A percentile compares a stretch with the other conserved stretches of the same genome.
phyloP scores from a whole-genome alignment of 2,329 filamentous ascomycete genomes.

The Leptographium procerum region DNA sequence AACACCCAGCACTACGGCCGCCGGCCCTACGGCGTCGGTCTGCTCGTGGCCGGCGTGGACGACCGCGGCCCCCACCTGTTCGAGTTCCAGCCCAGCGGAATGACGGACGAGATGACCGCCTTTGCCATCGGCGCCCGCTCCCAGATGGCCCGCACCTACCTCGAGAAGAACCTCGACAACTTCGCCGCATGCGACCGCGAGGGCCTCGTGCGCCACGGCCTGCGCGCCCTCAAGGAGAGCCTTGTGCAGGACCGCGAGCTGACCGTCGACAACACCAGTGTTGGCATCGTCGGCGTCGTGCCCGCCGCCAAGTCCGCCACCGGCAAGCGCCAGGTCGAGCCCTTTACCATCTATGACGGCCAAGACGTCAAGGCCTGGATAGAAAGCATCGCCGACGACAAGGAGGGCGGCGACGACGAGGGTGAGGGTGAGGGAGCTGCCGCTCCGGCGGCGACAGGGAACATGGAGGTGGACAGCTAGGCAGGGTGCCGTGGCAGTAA shows the following conservation, averaged over 20 bases:
- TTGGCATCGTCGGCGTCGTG: constrained; percentile 65
- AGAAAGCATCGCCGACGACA: constrained; percentile 55
- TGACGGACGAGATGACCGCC: constrained; percentile 95
- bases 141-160: constrained; percentile 95
- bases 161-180: constrained; percentile 80
- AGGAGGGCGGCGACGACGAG: constrained; percentile 34
- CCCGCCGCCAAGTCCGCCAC: constrained; percentile 42
- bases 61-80: constrained; percentile 91
- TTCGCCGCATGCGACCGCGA: constrained; percentile 70
- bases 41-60: constrained; percentile 88
- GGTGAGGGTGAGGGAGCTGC: constrained; percentile 27
- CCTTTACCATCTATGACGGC: constrained; percentile 84
- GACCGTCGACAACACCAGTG: constrained; percentile 91
- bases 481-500: background rate
- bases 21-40: constrained; percentile 88
- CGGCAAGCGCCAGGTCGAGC: constrained; percentile 52
- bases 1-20: constrained; percentile 98
- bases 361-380: constrained; percentile 78
- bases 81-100: constrained; percentile 92
- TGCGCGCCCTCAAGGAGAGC: constrained; percentile 88
- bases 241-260: constrained; percentile 95
- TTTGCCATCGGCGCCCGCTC: constrained; percentile 92
- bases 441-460: constrained; percentile 18
- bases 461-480: constrained; percentile 34
- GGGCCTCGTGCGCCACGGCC: constrained; percentile 80